Evolutionary conservation across 345 rosid genomes (phyloP).

Genomic region (Physaria fendleri): DNA sequence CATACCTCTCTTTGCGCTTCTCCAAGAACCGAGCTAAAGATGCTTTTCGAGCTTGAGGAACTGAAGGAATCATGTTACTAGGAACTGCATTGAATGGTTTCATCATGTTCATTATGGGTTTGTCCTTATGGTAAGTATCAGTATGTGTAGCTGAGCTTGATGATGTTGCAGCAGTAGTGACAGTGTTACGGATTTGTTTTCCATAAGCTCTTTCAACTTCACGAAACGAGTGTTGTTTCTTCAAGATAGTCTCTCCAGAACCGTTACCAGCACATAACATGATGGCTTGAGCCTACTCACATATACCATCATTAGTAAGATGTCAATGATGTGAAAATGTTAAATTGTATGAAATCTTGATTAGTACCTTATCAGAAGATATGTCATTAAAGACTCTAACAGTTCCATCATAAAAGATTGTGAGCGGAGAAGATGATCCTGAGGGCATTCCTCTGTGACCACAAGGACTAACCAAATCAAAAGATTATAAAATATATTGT

Average conservation of each 20-base stretch:
- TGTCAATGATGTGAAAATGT: not conserved
- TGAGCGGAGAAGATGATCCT: constrained; percentile 46
- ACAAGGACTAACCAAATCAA: not conserved
- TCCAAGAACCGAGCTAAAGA: constrained; percentile 94
- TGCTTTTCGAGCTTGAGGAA: constrained; percentile 92
- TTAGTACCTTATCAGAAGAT: constrained; percentile 64
- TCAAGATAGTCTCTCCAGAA: constrained; percentile 10
- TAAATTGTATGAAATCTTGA: not conserved
- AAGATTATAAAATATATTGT: not conserved
- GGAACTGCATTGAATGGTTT: constrained; percentile 35
- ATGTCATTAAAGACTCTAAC: constrained; percentile 67
- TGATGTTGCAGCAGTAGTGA: constrained; percentile 45
- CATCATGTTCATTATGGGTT: constrained; percentile 33
- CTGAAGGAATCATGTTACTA: constrained; percentile 47
- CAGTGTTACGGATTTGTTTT: constrained; percentile 35
- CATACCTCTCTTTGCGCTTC: constrained; percentile 92
- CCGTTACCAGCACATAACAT: constrained; percentile 74
- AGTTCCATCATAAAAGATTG: constrained; percentile 74
- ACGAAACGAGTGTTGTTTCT: constrained; percentile 7
- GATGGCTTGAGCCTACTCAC: constrained; percentile 75
- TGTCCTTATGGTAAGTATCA: constrained; percentile 46
- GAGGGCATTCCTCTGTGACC: constrained; percentile 38
- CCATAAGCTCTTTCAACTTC: constrained; percentile 14
- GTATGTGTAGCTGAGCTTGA: constrained; percentile 46
- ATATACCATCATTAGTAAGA: not conserved